Percentiles rank a stretch among this genome's conserved stretches.
phyloP scores from a whole-genome alignment of 768 basidiomycete species.

The Phanerochaete carnosa region DNA sequence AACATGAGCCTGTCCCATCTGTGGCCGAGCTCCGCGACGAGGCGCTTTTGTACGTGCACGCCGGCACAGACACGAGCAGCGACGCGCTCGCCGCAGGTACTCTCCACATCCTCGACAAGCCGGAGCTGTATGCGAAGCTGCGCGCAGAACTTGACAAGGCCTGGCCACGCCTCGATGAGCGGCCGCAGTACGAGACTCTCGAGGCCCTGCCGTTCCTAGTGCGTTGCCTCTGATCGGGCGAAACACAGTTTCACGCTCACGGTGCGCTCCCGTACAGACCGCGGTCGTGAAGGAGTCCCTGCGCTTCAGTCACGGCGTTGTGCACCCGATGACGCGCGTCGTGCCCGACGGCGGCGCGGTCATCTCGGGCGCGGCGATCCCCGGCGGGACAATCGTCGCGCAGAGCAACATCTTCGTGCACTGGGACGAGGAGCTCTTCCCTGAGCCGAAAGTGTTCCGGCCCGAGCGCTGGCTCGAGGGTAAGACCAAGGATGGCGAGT shows the following conservation, averaged over 20 bases:
- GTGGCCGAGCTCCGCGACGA: slow-evolving; percentile 30
- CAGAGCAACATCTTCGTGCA: slow-evolving; percentile 26
- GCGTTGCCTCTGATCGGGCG: neutral
- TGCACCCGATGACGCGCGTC: slow-evolving; percentile 36
- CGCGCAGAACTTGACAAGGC: slow-evolving; percentile 30
- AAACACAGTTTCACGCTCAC: neutral
- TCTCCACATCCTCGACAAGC: slow-evolving; percentile 34
- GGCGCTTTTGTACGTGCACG: slow-evolving; percentile 27
- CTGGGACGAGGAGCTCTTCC: slow-evolving; percentile 1
- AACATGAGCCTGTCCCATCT: slow-evolving; percentile 5
- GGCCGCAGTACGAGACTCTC: slow-evolving; percentile 30
- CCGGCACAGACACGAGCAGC: slow-evolving; percentile 43
- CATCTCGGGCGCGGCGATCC: slow-evolving; percentile 35
- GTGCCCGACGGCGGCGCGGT: slow-evolving; percentile 30
- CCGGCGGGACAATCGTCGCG: slow-evolving; percentile 39
- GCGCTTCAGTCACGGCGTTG: slow-evolving; percentile 37
- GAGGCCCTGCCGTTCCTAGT: slow-evolving; percentile 47
- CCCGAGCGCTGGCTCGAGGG: slow-evolving; percentile 42
- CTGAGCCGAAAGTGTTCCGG: slow-evolving; percentile 34
- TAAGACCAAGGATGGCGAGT: slow-evolving; percentile 22
- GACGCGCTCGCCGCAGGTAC: slow-evolving; percentile 36
- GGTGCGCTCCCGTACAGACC: slow-evolving; percentile 25
- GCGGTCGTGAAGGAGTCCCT: slow-evolving; percentile 46
- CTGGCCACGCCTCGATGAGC: slow-evolving; percentile 37
- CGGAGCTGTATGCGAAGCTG: slow-evolving; percentile 26